phyloP scores from a whole-genome alignment of 805 yeast genomes.

The Monosporozyma yasuniensis region DNA sequence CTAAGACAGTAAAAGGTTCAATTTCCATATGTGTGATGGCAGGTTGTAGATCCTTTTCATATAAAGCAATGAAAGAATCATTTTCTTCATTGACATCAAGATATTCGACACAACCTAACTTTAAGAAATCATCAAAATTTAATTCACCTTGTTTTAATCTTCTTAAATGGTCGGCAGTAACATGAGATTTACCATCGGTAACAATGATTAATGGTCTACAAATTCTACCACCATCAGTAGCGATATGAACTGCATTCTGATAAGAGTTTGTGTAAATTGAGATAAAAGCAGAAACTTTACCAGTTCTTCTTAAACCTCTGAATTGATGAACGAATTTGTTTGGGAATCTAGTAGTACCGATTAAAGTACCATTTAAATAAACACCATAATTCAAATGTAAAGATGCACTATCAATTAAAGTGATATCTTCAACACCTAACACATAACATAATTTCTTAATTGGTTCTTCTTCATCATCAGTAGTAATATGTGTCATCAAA shows the following conservation, averaged over 20 bases:
- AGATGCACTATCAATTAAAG: slow-evolving; percentile 71
- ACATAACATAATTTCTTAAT: slow-evolving; percentile 64
- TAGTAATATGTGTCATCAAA: slow-evolving; percentile 95
- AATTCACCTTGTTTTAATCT: slow-evolving; percentile 58
- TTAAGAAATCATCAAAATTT: slow-evolving; percentile 86
- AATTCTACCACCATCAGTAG: slow-evolving; percentile 97
- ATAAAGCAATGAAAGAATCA: slow-evolving; percentile 84
- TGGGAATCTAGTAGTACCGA: slow-evolving; percentile 86
- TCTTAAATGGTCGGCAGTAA: slow-evolving; percentile 59
- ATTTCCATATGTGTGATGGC: slow-evolving; percentile 84
- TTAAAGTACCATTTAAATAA: slow-evolving; percentile 85
- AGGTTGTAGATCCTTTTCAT: slow-evolving; percentile 54
- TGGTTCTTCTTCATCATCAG: slow-evolving; percentile 95
- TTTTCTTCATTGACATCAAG: slow-evolving; percentile 96
- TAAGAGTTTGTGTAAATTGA: slow-evolving; percentile 85
- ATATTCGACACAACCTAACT: slow-evolving; percentile 84
- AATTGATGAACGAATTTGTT: slow-evolving; percentile 70
- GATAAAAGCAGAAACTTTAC: slow-evolving; percentile 81
- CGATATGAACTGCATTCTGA: slow-evolving; percentile 90
- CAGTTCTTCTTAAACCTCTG: slow-evolving; percentile 72
- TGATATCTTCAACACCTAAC: slow-evolving; percentile 84
- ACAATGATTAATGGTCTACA: slow-evolving; percentile 94
- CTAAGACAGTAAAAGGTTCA: slow-evolving; percentile 95
- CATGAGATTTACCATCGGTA: slow-evolving; percentile 59
- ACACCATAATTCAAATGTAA: slow-evolving; percentile 78